Evolutionary conservation across 306 rosid genomes (phyloP), one percentile per base, ranked within the genome.

Genomic region (Sesbania bispinosa): DNA sequence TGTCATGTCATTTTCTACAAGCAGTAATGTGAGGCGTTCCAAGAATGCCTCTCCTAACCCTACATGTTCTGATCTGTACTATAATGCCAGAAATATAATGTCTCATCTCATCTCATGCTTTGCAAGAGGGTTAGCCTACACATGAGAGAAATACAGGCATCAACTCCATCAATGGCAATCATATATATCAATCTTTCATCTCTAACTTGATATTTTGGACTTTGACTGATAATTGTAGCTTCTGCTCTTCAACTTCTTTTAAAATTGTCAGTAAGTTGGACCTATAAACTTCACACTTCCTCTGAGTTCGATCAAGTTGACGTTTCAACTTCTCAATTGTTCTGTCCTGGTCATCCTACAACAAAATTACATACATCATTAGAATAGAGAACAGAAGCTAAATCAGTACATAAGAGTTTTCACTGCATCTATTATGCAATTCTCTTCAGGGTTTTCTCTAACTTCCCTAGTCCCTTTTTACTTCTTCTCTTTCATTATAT

Each of bases 201-300:
- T 55, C 79, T 54, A 78, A 14, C 83, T 67, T 83, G 21, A 81
- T 76, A 77, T 83, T 81, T 58, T 78, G 80, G 53, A 86, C 84
- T 78, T 81, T 73, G 46, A 83, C 84, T 55, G 86, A 83, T 5
- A 81, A 63, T 8, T 78, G 79, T 39, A 83, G 80, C 54, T 86
- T 86, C 54, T 81, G 82, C 64, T 76, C 86, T 69, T 86, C 86
- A 19, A 86, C 72, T 23, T 77, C 86, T 83, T 83, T 78, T 75
- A 83, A 69, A 78, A 83, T 69, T n/a, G 77, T 72, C 29, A 86
- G 48, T 77, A 86, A 78, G 63, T 69, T 81, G n/a, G 86, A 73
- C 59, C 82, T 75, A 36, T 86, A 86, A 52, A 68, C 85, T 62
- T 78, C 81, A 78, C 88, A 83, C 75, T 76, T 86, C 65, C 79